A percentile compares a stretch with the other conserved stretches of the same genome.
Conservation (phyloP, 495 filamentous ascomycete genomes). For the Symbiotaphrina buchneri region DNA sequence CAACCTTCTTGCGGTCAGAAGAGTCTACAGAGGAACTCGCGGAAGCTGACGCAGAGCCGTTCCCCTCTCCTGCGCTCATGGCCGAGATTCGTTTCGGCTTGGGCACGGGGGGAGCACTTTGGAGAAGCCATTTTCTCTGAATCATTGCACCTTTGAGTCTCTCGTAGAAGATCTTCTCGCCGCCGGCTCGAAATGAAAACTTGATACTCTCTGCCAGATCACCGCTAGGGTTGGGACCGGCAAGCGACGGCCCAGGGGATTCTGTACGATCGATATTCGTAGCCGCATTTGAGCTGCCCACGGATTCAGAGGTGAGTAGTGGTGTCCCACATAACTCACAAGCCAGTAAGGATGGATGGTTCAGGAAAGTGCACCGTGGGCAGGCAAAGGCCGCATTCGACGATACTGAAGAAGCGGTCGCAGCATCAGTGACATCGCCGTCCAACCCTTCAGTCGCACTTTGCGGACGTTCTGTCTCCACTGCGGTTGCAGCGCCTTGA, state of each 20-base stretch:
- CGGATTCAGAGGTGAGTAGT: slow-evolving; percentile 25
- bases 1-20: slow-evolving; percentile 28
- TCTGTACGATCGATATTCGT: slow-evolving; percentile 23
- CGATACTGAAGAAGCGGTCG: slow-evolving; percentile 7
- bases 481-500: too few relatives aligned
- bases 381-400: slow-evolving; percentile 30
- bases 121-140: slow-evolving; percentile 90
- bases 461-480: too few relatives aligned
- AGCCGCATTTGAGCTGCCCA: not conserved
- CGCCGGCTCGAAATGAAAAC: slow-evolving; percentile 73
- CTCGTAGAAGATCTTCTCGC: slow-evolving; percentile 78
- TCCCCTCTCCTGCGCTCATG: slow-evolving; percentile 5
- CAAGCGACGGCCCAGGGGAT: slow-evolving; percentile 50
- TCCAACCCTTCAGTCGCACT: too few relatives aligned
- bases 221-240: slow-evolving; percentile 16
- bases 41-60: too few relatives aligned
- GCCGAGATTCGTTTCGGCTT: slow-evolving; percentile 19
- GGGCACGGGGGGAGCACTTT: slow-evolving; percentile 79
- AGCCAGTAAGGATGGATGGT: slow-evolving; percentile 64
- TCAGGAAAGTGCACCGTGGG: slow-evolving; percentile 81
- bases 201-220: slow-evolving; percentile 61
- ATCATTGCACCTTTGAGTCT: slow-evolving; percentile 67
- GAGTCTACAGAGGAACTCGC: too few relatives aligned
- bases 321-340: slow-evolving; percentile 87
- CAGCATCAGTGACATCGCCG: too few relatives aligned